A percentile compares a stretch with the other conserved stretches of the same genome.
These are phyloP conservation scores for Prasinococcaceae sp. DNA, from an alignment of 139 green algal species.

Conservation along the genomic window DNA sequence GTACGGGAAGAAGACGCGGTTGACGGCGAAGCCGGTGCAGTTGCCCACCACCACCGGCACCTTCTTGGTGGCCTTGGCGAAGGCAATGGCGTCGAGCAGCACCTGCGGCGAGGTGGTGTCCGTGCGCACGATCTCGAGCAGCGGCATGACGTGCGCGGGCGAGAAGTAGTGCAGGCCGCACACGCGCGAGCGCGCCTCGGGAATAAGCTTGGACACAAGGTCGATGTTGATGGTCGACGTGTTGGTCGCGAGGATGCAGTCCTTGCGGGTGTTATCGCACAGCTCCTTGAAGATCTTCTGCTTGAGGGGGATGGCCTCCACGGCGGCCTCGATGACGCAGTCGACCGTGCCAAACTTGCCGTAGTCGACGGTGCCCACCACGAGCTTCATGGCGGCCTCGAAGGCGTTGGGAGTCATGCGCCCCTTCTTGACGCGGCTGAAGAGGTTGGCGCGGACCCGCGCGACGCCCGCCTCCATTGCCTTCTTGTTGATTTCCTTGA, in stretches of 20 bases:
- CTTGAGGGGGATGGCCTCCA: conserved; percentile 90
- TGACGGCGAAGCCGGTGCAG: conserved; percentile 98
- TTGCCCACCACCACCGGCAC: conserved; percentile 96
- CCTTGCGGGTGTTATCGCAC: conserved; percentile 45
- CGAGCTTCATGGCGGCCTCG: conserved; percentile 37
- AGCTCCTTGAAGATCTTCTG: conserved; percentile 63
- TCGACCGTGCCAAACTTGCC: conserved; percentile 55
- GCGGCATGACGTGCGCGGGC: conserved; percentile 95
- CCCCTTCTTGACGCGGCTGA: conserved; percentile 75
- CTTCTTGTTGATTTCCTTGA: conserved; percentile 97
- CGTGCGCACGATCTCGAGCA: conserved; percentile 94
- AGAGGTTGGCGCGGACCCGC: conserved; percentile 66
- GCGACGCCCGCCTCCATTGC: conserved; percentile 24
- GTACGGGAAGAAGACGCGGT: conserved; percentile 99
- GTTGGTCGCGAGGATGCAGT: conserved; percentile 92
- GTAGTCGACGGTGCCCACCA: conserved; percentile 70
- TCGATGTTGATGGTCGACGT: conserved; percentile 96
- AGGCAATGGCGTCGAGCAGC: conserved; percentile 75
- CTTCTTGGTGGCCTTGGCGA: conserved; percentile 83
- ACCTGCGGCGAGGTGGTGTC: conserved; percentile 64
- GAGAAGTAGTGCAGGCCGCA: conserved; percentile 59
- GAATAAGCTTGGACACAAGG: conserved; percentile 51
- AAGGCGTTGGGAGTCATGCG: conserved; percentile 45
- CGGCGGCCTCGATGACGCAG: conserved; percentile 95
- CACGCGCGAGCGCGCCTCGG: no score